These are phyloP conservation scores for Geotrichum cucujoidarum DNA, from an alignment of 1,139 yeast species.

Conservation along the genomic window DNA sequence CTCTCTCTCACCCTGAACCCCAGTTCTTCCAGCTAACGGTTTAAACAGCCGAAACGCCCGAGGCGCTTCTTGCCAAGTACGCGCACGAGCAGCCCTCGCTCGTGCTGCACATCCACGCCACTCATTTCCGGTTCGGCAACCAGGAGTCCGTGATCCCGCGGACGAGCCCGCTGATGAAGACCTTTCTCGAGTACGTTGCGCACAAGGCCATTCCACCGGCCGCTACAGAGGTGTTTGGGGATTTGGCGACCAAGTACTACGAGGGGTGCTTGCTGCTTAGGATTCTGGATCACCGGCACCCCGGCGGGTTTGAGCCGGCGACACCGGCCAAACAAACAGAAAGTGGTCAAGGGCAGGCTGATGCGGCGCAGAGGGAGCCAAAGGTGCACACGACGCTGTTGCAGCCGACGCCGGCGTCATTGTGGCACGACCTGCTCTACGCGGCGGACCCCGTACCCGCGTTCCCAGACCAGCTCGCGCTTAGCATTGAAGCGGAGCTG, in stretches of 20 bases:
- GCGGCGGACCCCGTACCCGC: slow-evolving; percentile 65
- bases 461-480: slow-evolving; percentile 71
- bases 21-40: slow-evolving; percentile 36
- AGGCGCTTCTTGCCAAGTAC: slow-evolving; percentile 71
- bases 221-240: slow-evolving; percentile 81
- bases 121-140: slow-evolving; percentile 77
- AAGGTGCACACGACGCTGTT: slow-evolving; percentile 71
- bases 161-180: slow-evolving; percentile 67
- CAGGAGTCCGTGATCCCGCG: slow-evolving; percentile 78
- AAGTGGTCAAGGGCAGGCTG: not conserved
- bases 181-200: slow-evolving; percentile 70
- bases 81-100: slow-evolving; percentile 75
- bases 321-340: slow-evolving; percentile 3
- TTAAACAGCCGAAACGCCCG: slow-evolving; percentile 54
- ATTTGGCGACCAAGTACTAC: slow-evolving; percentile 76
- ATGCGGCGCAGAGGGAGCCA: slow-evolving; percentile 41
- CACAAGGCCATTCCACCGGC: slow-evolving; percentile 83
- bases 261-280: slow-evolving; percentile 87
- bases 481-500: slow-evolving; percentile 79
- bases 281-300: slow-evolving; percentile 67
- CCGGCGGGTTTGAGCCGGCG: slow-evolving; percentile 17
- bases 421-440: slow-evolving; percentile 78
- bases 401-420: slow-evolving; percentile 72
- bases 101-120: slow-evolving; percentile 84
- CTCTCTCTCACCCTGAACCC: not conserved